A percentile compares a stretch with the other conserved stretches of the same genome.
Conservation (phyloP, 2,329 filamentous ascomycete genomes). For the Shiraia bambusicola region DNA sequence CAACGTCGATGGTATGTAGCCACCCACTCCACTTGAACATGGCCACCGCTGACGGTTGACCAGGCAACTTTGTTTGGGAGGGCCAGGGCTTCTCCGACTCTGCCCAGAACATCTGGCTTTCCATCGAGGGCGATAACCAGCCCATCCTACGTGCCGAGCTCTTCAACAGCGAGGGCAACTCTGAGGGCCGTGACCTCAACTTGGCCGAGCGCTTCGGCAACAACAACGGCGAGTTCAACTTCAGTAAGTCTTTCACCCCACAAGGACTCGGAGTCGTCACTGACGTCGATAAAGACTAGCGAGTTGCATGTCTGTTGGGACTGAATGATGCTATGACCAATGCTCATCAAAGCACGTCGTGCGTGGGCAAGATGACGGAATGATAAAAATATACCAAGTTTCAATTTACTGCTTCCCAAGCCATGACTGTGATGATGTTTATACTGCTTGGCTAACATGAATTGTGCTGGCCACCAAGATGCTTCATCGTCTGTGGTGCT, state of each 20-base stretch:
- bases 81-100: conserved; percentile 51
- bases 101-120: conserved; percentile 52
- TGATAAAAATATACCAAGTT: too few species aligned
- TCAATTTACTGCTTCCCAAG: too few species aligned
- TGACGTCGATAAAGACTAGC: neutral
- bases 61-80: conserved; percentile 52
- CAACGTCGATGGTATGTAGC: conserved; percentile 51
- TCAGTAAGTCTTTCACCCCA: conserved; percentile 11
- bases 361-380: too few species aligned
- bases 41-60: neutral
- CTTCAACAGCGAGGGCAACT: conserved; percentile 47
- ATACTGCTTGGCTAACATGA: too few species aligned
- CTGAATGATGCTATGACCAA: neutral
- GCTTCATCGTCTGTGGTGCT: too few species aligned
- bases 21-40: neutral
- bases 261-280: neutral
- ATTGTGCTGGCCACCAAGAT: too few species aligned
- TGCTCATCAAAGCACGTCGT: too few species aligned
- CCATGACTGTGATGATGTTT: too few species aligned
- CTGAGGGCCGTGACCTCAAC: conserved; percentile 53
- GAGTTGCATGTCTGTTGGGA: neutral
- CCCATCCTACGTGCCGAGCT: conserved; percentile 58
- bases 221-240: conserved; percentile 47
- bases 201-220: conserved; percentile 59
- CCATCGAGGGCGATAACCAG: conserved; percentile 53